Evolutionary conservation across 176 grass and related monocot species (phyloP).

Genomic region (Aegilops sharonensis): DNA sequence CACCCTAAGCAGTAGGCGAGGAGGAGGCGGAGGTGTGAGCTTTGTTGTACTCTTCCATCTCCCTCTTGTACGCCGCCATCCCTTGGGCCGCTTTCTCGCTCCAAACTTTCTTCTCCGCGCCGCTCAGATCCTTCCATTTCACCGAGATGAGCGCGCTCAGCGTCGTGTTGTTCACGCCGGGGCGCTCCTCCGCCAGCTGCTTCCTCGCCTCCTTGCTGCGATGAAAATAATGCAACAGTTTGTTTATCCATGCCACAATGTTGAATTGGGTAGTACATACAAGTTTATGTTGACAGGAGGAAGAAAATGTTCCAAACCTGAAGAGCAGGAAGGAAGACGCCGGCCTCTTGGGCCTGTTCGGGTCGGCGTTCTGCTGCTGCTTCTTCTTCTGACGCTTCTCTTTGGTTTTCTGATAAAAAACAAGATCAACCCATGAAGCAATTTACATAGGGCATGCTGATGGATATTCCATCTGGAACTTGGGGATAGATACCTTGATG

Average conservation of each 20-base stretch:
- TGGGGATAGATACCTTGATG: constrained; percentile 56
- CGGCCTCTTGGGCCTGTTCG: constrained; percentile 77
- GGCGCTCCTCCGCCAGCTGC: constrained; percentile 55
- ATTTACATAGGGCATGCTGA: not conserved
- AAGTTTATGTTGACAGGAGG: too few relatives aligned
- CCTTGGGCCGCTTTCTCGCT: constrained; percentile 46
- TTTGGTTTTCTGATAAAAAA: constrained; percentile 64
- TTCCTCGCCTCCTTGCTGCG: constrained; percentile 68
- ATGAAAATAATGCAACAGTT: not conserved
- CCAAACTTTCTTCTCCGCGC: constrained; percentile 59
- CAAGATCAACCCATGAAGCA: not conserved
- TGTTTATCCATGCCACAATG: not conserved
- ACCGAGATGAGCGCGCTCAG: constrained; percentile 65
- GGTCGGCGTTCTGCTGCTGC: constrained; percentile 45
- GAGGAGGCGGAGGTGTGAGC: constrained; percentile 24
- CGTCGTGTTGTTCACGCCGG: constrained; percentile 46
- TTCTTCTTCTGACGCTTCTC: constrained; percentile 53
- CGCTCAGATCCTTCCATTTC: constrained; percentile 86
- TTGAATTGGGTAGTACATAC: too few relatives aligned
- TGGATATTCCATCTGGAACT: not conserved
- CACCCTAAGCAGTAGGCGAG: not conserved
- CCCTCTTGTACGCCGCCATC: constrained; percentile 59
- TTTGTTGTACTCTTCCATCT: constrained; percentile 78
- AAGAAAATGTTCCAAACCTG: constrained; percentile 41
- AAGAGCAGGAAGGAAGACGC: constrained; percentile 85